These are phyloP conservation scores for Cladobotryum protrusum DNA, from an alignment of 2,329 filamentous ascomycete genomes.

Conservation along the genomic window DNA sequence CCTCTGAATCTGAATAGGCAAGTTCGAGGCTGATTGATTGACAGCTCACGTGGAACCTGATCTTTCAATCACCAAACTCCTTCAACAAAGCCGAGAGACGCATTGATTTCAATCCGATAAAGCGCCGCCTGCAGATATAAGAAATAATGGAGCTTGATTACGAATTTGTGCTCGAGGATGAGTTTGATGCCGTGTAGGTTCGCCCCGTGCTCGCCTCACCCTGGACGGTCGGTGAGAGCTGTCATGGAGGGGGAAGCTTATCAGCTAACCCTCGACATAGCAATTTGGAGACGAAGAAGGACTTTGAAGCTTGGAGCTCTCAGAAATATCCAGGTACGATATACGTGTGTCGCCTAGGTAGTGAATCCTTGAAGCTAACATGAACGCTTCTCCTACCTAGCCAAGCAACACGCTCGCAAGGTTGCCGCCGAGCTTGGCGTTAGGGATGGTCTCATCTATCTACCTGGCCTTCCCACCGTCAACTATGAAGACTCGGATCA, in stretches of 20 bases:
- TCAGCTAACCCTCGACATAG: neutral
- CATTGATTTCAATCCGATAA: no score
- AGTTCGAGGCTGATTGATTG: no score
- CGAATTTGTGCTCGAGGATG: conserved; percentile 41
- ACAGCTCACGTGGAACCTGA: no score
- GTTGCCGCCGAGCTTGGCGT: conserved; percentile 46
- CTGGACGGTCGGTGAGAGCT: neutral
- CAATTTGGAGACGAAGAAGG: conserved; percentile 4
- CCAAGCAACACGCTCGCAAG: conserved; percentile 52
- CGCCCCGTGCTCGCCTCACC: neutral
- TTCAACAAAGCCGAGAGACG: no score
- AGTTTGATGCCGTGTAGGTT: conserved; percentile 49
- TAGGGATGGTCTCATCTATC: conserved; percentile 47
- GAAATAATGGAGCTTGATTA: conserved; percentile 13
- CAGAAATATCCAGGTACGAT: conserved; percentile 35
- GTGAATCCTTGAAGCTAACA: neutral
- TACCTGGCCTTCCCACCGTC: conserved; percentile 45
- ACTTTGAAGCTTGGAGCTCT: conserved; percentile 10
- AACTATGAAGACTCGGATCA: conserved; percentile 55
- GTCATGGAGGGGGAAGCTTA: no score
- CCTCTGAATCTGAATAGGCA: no score
- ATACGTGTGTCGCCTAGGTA: neutral
- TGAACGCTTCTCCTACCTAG: conserved; percentile 24
- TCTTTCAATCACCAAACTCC: no score
- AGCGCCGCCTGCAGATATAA: no score